phyloP scores from a whole-genome alignment of 176 grass and related monocot genomes.

The Poa pratensis region DNA sequence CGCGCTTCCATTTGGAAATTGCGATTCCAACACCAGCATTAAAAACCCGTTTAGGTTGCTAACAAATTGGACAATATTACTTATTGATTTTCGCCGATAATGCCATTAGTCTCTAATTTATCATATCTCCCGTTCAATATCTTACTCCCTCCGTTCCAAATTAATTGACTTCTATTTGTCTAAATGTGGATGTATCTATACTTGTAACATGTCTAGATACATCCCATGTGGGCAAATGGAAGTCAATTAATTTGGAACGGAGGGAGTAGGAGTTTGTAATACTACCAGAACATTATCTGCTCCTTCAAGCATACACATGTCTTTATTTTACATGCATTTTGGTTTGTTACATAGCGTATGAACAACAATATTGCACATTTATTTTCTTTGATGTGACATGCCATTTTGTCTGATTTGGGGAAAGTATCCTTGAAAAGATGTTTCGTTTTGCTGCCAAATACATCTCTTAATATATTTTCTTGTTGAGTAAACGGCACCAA shows the following conservation, averaged over 20 bases:
- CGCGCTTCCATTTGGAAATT: background rate
- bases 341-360: slow-evolving; percentile 18
- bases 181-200: too few relatives aligned
- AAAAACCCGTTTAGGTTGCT: background rate
- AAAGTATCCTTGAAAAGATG: slow-evolving; percentile 17
- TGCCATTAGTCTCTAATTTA: background rate
- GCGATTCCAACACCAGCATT: background rate
- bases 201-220: too few relatives aligned
- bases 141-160: too few relatives aligned
- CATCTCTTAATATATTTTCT: too few relatives aligned
- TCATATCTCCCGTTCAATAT: slow-evolving; percentile 10
- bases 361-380: background rate
- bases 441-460: background rate
- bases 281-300: slow-evolving; percentile 1
- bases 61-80: background rate
- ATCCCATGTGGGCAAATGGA: too few relatives aligned
- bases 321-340: background rate
- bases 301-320: background rate
- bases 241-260: too few relatives aligned
- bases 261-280: background rate
- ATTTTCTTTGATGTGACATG: slow-evolving; percentile 1
- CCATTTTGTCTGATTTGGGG: slow-evolving; percentile 6
- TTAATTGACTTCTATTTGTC: too few relatives aligned
- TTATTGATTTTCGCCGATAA: background rate
- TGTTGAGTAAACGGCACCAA: too few relatives aligned